Conservation (phyloP, 1,284 basidiomycete genomes). For the Cryptococcus jaspeensis region DNA sequence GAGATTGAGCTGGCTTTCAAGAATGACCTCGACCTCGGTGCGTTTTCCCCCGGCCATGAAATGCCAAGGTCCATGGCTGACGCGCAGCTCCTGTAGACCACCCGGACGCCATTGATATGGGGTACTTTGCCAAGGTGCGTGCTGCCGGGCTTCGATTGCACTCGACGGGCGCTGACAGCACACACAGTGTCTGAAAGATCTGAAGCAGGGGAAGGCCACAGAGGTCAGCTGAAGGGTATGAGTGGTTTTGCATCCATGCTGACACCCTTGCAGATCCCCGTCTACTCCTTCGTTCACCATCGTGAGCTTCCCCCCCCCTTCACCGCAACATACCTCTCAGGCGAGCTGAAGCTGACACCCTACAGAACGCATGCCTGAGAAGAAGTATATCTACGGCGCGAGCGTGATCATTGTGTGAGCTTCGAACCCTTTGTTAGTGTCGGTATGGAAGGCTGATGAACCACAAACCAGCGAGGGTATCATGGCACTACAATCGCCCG, state of each 20-base stretch:
- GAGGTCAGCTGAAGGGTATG: conserved; percentile 28
- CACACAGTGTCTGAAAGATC: conserved; percentile 72
- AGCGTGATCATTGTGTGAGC: conserved; percentile 80
- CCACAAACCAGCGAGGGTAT: conserved; percentile 67
- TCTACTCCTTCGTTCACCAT: conserved; percentile 91
- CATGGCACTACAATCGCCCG: conserved; percentile 79
- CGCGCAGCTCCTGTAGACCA: conserved; percentile 60
- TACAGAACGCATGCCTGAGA: conserved; percentile 70
- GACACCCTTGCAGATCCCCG: conserved; percentile 64
- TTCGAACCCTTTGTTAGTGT: neutral
- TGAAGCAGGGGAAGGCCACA: conserved; percentile 69
- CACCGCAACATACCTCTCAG: neutral
- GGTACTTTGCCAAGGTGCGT: conserved; percentile 70
- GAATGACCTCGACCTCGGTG: conserved; percentile 76
- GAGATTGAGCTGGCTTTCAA: conserved; percentile 77
- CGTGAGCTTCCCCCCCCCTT: conserved; percentile 44
- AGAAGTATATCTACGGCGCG: conserved; percentile 90
- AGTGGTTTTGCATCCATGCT: neutral
- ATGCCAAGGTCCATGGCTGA: neutral
- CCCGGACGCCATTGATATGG: conserved; percentile 89
- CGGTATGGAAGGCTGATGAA: conserved; percentile 47
- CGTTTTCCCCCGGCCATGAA: neutral
- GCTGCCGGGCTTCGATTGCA: neutral
- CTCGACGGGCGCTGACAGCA: conserved; percentile 14
- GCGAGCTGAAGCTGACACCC: conserved; percentile 6